A percentile compares a stretch with the other conserved stretches of the same genome.
Evolutionary conservation across 345 rosid species (phyloP).

Genomic region (Excoecaria agallocha): DNA sequence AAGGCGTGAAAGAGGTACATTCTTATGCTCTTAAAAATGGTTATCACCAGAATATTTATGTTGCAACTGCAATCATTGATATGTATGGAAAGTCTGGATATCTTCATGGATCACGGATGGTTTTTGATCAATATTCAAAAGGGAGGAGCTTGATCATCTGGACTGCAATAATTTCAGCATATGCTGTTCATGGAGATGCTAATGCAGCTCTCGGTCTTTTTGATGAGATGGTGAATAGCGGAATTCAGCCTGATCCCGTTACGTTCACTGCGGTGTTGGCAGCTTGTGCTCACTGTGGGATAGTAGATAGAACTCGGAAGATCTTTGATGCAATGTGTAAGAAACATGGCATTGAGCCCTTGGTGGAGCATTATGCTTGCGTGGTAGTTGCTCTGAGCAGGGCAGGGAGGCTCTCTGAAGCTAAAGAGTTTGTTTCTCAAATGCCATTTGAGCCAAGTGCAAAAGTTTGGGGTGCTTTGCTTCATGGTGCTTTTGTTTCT

Average conservation of each 20-base stretch:
- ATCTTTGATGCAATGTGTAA: conserved; percentile 55
- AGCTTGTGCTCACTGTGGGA: conserved; percentile 74
- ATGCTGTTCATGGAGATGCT: conserved; percentile 74
- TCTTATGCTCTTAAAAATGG: conserved; percentile 57
- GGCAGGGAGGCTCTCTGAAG: conserved; percentile 68
- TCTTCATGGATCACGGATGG: conserved; percentile 52
- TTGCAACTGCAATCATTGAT: conserved; percentile 67
- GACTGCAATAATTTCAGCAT: conserved; percentile 81
- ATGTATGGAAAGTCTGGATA: conserved; percentile 69
- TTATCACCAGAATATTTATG: conserved; percentile 50
- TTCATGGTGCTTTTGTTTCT: conserved; percentile 67
- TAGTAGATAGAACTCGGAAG: conserved; percentile 52
- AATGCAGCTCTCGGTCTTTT: conserved; percentile 46
- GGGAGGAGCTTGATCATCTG: conserved; percentile 67
- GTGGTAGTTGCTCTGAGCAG: conserved; percentile 73
- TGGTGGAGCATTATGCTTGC: conserved; percentile 81
- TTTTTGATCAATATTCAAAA: conserved; percentile 49
- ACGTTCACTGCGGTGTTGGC: conserved; percentile 70
- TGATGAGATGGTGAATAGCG: conserved; percentile 48
- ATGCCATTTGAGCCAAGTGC: conserved; percentile 74
- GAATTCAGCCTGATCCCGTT: conserved; percentile 65
- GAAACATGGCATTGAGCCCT: conserved; percentile 47
- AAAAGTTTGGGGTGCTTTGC: conserved; percentile 86
- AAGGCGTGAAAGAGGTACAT: conserved; percentile 75
- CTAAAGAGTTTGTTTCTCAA: conserved; percentile 55